Percentiles rank a stretch among this genome's conserved stretches.
Conservation (phyloP, 805 yeast genomes). For the Kodamaea neixiangensis region DNA sequence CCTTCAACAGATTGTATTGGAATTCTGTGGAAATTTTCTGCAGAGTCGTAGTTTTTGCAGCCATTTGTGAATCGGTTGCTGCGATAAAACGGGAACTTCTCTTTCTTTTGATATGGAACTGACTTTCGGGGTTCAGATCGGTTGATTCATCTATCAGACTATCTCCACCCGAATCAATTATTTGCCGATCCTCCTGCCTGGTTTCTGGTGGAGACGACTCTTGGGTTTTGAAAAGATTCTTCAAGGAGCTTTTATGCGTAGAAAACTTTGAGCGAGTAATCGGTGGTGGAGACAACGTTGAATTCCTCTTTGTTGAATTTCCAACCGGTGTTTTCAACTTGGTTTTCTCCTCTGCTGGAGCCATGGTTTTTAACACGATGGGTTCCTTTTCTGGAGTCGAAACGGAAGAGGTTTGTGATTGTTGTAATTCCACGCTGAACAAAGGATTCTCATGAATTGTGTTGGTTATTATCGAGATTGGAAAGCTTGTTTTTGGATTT, state of each 20-base stretch:
- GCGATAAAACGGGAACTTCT: slow-evolving; percentile 3
- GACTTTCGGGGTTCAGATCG: not conserved
- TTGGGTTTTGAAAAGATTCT: not conserved
- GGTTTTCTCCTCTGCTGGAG: not conserved
- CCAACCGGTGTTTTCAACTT: not conserved
- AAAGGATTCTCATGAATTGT: too few relatives aligned
- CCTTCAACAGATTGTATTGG: slow-evolving; percentile 11
- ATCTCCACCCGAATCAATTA: not conserved
- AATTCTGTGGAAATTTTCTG: not conserved
- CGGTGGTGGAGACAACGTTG: not conserved
- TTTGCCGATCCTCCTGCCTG: not conserved
- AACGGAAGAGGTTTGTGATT: not conserved
- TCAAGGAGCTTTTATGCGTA: not conserved
- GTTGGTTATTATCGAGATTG: too few relatives aligned
- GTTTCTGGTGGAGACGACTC: slow-evolving; percentile 6
- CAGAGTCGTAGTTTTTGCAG: not conserved
- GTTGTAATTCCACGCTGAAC: not conserved
- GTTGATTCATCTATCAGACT: not conserved
- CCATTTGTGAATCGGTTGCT: not conserved
- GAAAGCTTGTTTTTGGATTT: too few relatives aligned
- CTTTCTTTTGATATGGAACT: slow-evolving; percentile 2
- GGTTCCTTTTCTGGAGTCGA: not conserved
- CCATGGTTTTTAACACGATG: not conserved
- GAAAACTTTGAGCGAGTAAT: not conserved
- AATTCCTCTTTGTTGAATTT: too few relatives aligned